A percentile compares a stretch with the other conserved stretches of the same genome.
phyloP scores from a whole-genome alignment of 2,329 filamentous ascomycete species.

The Immersiporthe knoxdaviesiana region DNA sequence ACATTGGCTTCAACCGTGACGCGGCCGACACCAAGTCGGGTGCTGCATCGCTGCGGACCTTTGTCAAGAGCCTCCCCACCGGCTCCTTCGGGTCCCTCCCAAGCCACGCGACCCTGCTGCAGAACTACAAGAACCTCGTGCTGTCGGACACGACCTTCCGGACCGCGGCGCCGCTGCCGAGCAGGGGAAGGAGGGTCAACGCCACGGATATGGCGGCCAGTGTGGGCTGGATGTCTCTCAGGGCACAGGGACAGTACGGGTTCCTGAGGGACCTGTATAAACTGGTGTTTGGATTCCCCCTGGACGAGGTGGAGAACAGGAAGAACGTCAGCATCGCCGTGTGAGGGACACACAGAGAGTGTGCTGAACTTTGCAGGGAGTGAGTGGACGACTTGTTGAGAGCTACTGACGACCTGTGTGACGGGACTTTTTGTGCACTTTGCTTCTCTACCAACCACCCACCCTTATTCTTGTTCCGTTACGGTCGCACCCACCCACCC shows the following conservation, averaged over 20 bases:
- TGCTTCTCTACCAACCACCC: not conserved
- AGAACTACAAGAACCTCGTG: constrained; percentile 81
- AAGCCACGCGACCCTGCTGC: constrained; percentile 72
- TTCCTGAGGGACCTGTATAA: constrained; percentile 84
- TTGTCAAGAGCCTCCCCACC: constrained; percentile 74
- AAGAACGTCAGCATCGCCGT: constrained; percentile 67
- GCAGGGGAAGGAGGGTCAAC: constrained; percentile 60
- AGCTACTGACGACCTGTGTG: not conserved
- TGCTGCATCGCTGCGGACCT: constrained; percentile 66
- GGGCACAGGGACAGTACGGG: constrained; percentile 66
- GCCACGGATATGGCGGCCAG: constrained; percentile 81
- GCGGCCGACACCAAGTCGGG: constrained; percentile 42
- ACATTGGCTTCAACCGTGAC: constrained; percentile 75
- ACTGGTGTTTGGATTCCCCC: constrained; percentile 80
- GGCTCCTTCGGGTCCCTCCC: constrained; percentile 77
- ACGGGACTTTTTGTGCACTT: not conserved
- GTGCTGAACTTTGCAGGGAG: not conserved
- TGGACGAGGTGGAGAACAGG: constrained; percentile 74
- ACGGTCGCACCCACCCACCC: too few relatives aligned
- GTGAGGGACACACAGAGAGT: constrained; percentile 41
- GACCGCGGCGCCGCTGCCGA: constrained; percentile 56
- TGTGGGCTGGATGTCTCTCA: constrained; percentile 74
- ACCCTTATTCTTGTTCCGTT: not conserved
- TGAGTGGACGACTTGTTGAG: not conserved
- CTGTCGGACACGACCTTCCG: constrained; percentile 71